phyloP scores from a whole-genome alignment of 129 eudicot species.

The Ambrosia trifida region DNA sequence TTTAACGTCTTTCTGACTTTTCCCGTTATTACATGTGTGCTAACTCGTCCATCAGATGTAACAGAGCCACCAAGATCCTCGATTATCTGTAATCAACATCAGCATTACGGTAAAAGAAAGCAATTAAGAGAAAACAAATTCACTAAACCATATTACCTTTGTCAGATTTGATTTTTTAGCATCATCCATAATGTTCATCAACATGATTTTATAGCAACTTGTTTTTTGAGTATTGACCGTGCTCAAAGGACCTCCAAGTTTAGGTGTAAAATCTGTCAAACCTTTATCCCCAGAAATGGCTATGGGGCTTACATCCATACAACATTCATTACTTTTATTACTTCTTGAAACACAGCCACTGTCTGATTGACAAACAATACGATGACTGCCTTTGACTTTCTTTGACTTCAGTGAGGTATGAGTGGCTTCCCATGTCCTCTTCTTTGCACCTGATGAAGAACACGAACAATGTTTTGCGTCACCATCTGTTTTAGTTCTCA shows the following conservation, averaged over 20 bases:
- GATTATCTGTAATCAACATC: slow-evolving; percentile 50
- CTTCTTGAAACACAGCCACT: slow-evolving; percentile 37
- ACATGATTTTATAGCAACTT: slow-evolving; percentile 51
- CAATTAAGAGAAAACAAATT: slow-evolving; percentile 1
- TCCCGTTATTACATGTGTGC: slow-evolving; percentile 88
- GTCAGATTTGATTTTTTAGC: slow-evolving; percentile 60
- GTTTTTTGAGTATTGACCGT: slow-evolving; percentile 22
- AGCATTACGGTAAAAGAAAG: slow-evolving; percentile 14
- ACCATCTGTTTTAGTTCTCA: slow-evolving; percentile 31
- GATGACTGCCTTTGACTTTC: slow-evolving; percentile 81
- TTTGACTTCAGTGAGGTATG: slow-evolving; percentile 77
- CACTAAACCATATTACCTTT: slow-evolving; percentile 51
- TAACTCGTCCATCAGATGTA: slow-evolving; percentile 59
- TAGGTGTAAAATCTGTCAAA: slow-evolving; percentile 24
- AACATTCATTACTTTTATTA: slow-evolving; percentile 31
- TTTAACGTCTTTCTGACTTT: slow-evolving; percentile 82
- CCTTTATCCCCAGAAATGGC: slow-evolving; percentile 18
- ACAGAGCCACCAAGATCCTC: slow-evolving; percentile 80
- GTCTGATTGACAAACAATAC: slow-evolving; percentile 40
- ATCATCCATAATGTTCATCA: slow-evolving; percentile 89
- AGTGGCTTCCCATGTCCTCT: slow-evolving; percentile 87
- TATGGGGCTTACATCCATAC: slow-evolving; percentile 35
- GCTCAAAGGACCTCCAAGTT: slow-evolving; percentile 22
- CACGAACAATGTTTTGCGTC: slow-evolving; percentile 42
- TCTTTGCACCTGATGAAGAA: slow-evolving; percentile 52